Evolutionary conservation across 2,329 filamentous ascomycete genomes (phyloP).

Genomic region (Pestalotiopsis sp.): DNA sequence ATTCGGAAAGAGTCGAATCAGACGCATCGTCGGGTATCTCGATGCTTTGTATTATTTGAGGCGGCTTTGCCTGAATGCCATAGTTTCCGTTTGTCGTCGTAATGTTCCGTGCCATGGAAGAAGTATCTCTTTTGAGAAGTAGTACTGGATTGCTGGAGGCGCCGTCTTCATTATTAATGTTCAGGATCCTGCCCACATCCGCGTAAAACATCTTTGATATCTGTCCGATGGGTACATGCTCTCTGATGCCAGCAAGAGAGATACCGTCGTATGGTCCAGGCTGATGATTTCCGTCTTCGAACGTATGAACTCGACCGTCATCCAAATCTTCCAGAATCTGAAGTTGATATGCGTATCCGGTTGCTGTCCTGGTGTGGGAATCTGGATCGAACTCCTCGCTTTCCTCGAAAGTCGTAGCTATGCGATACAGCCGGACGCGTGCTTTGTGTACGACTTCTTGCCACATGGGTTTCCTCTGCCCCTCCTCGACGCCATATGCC

Average conservation of each 20-base stretch:
- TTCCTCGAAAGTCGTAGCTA: slow-evolving; percentile 45
- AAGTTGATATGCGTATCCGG: slow-evolving; percentile 73
- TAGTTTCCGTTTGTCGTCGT: background rate
- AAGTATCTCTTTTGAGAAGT: slow-evolving; percentile 71
- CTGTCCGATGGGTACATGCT: slow-evolving; percentile 56
- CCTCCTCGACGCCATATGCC: slow-evolving; percentile 51
- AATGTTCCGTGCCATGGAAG: slow-evolving; percentile 26
- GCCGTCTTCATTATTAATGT: slow-evolving; percentile 64
- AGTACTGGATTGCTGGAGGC: slow-evolving; percentile 75
- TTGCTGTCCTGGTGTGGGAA: slow-evolving; percentile 37
- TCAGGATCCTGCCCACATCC: slow-evolving; percentile 85
- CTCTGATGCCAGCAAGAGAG: slow-evolving; percentile 48
- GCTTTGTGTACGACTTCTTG: slow-evolving; percentile 97
- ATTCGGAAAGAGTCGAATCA: slow-evolving; percentile 27
- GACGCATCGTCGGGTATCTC: slow-evolving; percentile 18
- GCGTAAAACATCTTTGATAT: slow-evolving; percentile 93
- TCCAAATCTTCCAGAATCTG: slow-evolving; percentile 81
- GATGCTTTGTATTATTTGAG: slow-evolving; percentile 17
- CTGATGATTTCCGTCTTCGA: slow-evolving; percentile 31
- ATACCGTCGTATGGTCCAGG: slow-evolving; percentile 43
- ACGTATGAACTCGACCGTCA: slow-evolving; percentile 56
- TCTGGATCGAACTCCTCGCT: slow-evolving; percentile 11
- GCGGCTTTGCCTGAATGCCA: slow-evolving; percentile 25
- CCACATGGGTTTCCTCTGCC: slow-evolving; percentile 75
- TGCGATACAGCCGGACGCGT: slow-evolving; percentile 75